A percentile compares a stretch with the other conserved stretches of the same genome.
phyloP scores from a whole-genome alignment of 2,329 filamentous ascomycete species.

The Neonectria neomacrospora region DNA sequence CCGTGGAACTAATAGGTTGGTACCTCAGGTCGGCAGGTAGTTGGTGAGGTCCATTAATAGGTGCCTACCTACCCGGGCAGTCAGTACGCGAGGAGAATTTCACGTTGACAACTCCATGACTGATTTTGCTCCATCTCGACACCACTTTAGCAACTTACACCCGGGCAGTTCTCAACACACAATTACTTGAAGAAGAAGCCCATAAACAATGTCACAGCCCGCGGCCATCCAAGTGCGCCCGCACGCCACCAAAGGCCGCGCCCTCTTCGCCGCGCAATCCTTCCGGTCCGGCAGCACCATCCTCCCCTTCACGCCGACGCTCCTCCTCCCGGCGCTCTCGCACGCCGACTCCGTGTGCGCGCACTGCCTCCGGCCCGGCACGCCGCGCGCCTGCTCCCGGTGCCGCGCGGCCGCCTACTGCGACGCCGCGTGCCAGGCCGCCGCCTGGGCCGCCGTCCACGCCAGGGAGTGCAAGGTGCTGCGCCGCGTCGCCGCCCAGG shows the following conservation, averaged over 20 bases:
- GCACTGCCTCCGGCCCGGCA: slow-evolving; percentile 56
- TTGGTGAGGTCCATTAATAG: neutral
- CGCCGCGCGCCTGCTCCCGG: slow-evolving; percentile 58
- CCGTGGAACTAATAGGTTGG: neutral
- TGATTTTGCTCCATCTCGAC: neutral
- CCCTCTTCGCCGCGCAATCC: slow-evolving; percentile 55
- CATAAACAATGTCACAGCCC: slow-evolving; percentile 29
- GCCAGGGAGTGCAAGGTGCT: slow-evolving; percentile 65
- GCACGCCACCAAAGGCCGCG: slow-evolving; percentile 55
- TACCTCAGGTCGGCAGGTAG: slow-evolving; percentile 3
- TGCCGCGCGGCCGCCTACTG: slow-evolving; percentile 68
- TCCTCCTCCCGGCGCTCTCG: slow-evolving; percentile 60
- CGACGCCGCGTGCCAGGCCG: slow-evolving; percentile 62
- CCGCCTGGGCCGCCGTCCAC: slow-evolving; percentile 65
- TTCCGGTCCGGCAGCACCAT: slow-evolving; percentile 60
- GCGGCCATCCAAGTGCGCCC: slow-evolving; percentile 42
- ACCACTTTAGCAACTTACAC: neutral
- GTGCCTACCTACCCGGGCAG: too few species aligned
- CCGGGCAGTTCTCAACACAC: too few species aligned
- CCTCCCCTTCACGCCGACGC: slow-evolving; percentile 55
- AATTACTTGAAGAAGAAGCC: neutral
- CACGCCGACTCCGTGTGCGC: slow-evolving; percentile 59
- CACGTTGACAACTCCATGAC: slow-evolving; percentile 1
- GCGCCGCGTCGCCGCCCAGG: slow-evolving; percentile 43
- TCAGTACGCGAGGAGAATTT: slow-evolving; percentile 34